These are phyloP conservation scores for Botrytis porri DNA, from an alignment of 2,329 filamentous ascomycete genomes.

Conservation along the genomic window DNA sequence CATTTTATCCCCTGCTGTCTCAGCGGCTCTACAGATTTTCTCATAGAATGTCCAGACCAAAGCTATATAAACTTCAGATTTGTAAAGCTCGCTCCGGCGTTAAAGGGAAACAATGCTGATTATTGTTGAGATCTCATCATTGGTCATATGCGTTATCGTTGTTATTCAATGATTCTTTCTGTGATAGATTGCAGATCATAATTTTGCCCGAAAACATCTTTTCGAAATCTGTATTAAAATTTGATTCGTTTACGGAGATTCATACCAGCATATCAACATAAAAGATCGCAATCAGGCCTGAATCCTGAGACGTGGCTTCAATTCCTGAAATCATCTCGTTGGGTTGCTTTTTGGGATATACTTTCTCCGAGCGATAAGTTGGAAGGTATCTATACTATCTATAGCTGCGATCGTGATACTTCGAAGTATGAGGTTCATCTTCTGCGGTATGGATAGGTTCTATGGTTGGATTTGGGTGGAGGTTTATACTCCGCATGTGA, in stretches of 20 bases:
- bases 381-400: accelerated
- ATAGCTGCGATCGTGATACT: too few relatives aligned
- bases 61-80: too few relatives aligned
- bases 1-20: too few relatives aligned
- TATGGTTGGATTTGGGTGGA: too few relatives aligned
- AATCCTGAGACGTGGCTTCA: not conserved
- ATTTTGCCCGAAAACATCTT: not conserved
- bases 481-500: too few relatives aligned
- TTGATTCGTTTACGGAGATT: not conserved
- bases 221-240: not conserved
- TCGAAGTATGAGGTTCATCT: too few relatives aligned
- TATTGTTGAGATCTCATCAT: too few relatives aligned
- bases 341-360: not conserved
- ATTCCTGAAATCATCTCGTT: accelerated
- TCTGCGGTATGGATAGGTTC: too few relatives aligned
- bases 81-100: too few relatives aligned
- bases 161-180: not conserved
- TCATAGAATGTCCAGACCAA: not conserved
- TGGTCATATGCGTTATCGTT: too few relatives aligned
- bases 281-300: accelerated
- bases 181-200: not conserved
- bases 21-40: too few relatives aligned
- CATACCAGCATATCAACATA: accelerated
- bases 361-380: not conserved
- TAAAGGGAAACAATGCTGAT: too few relatives aligned